Evolutionary conservation across 2,329 filamentous ascomycete species (phyloP).

Genomic region (Boeremia lycopersici): DNA sequence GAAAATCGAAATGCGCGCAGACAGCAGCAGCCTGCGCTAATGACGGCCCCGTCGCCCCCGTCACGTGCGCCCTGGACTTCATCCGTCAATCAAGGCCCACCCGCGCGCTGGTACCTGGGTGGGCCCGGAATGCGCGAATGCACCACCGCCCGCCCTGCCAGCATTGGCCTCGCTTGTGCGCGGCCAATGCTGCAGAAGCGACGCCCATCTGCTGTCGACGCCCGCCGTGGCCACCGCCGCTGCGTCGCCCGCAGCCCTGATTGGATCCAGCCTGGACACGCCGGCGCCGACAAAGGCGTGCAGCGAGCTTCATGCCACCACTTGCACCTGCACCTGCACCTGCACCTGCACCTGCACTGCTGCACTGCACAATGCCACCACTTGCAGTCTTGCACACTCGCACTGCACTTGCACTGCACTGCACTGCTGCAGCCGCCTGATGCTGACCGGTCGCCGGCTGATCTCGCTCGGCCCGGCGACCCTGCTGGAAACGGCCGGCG

Average conservation of each 20-base stretch:
- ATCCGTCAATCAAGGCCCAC: constrained; percentile 23
- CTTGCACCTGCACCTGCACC: no score
- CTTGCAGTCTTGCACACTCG: not conserved
- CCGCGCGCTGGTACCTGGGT: constrained; percentile 11
- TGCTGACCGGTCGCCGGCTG: constrained; percentile 9
- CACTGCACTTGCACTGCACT: no score
- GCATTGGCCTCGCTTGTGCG: constrained; percentile 7
- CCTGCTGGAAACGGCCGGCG: constrained; percentile 14
- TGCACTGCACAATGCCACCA: no score
- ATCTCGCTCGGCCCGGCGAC: constrained; percentile 17
- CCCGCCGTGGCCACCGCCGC: no score
- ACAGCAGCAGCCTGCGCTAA: not conserved
- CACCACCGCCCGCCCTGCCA: constrained; percentile 1
- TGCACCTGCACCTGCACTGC: no score
- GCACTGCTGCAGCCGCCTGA: not conserved
- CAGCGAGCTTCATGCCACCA: no score
- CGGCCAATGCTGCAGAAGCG: no score
- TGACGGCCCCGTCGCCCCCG: not conserved
- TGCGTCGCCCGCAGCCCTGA: no score
- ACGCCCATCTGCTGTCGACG: no score
- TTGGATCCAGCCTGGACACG: no score
- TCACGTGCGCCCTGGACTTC: constrained; percentile 7
- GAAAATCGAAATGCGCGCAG: not conserved
- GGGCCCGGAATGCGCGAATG: constrained; percentile 4
- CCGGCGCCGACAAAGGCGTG: constrained; percentile 12